Conservation (phyloP, 345 rosid species). For the Reutealis trisperma region DNA sequence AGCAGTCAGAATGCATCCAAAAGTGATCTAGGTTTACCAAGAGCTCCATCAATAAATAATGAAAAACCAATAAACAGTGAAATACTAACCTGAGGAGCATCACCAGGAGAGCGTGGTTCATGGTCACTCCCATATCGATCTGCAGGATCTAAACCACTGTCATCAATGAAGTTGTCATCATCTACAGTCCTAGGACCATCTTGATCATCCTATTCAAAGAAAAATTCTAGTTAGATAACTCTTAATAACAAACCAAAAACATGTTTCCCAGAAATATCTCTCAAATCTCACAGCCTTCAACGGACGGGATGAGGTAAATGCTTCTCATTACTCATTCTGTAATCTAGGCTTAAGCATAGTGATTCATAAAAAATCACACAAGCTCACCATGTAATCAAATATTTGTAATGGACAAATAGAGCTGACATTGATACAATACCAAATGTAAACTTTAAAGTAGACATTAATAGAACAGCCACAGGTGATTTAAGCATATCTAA, state of each 20-base stretch:
- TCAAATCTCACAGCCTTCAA: not conserved
- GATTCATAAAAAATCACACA: not conserved
- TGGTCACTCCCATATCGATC: constrained; percentile 68
- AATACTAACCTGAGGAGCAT: constrained; percentile 73
- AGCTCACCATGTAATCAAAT: no score
- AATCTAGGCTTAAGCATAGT: not conserved
- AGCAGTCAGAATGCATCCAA: not conserved
- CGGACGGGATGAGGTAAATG: no score
- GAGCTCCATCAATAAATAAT: not conserved
- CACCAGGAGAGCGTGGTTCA: constrained; percentile 61
- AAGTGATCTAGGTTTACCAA: not conserved
- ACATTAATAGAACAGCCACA: not conserved
- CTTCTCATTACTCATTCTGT: not conserved
- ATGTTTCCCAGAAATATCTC: not conserved
- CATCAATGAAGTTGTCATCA: constrained; percentile 94
- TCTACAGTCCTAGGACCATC: constrained; percentile 82
- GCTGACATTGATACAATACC: not conserved
- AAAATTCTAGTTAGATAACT: not conserved
- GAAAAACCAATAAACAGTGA: not conserved
- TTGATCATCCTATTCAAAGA: constrained; percentile 67
- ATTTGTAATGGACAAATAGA: no score
- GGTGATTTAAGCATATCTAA: not conserved
- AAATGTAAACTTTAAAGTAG: not conserved
- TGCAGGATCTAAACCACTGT: constrained; percentile 82
- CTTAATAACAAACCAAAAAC: not conserved